Evolutionary conservation across 768 basidiomycete species (phyloP).

Genomic region (Lentinus brumalis): DNA sequence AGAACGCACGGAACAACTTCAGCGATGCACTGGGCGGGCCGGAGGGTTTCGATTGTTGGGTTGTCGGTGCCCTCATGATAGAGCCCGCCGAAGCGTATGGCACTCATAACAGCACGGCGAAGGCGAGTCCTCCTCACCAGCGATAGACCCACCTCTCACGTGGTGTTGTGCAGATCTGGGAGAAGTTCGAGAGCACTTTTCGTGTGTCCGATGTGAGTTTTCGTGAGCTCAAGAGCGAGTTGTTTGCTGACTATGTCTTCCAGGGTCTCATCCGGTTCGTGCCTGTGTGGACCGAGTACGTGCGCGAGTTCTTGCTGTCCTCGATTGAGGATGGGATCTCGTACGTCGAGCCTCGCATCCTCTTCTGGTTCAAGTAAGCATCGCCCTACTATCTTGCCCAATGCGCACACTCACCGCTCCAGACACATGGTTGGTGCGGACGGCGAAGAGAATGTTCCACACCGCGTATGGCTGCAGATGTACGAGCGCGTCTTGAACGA

Average conservation of each 20-base stretch:
- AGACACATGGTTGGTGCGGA: conserved; percentile 61
- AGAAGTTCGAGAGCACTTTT: conserved; percentile 65
- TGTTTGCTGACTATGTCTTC: background rate
- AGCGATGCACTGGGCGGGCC: conserved; percentile 54
- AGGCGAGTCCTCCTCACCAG: conserved; percentile 40
- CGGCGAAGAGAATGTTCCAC: conserved; percentile 58
- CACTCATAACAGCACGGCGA: conserved; percentile 69
- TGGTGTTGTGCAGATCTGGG: conserved; percentile 62
- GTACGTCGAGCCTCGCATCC: conserved; percentile 69
- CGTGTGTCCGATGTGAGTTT: conserved; percentile 45
- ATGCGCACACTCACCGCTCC: no score
- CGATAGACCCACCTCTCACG: background rate
- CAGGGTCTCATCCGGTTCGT: conserved; percentile 47
- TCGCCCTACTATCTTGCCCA: no score
- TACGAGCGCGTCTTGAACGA: conserved; percentile 55
- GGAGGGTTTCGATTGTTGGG: conserved; percentile 70
- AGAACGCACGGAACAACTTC: conserved; percentile 56
- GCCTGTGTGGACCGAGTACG: conserved; percentile 62
- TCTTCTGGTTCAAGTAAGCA: conserved; percentile 64
- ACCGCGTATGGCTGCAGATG: conserved; percentile 57
- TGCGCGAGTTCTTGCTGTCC: conserved; percentile 61
- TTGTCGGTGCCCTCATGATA: conserved; percentile 60
- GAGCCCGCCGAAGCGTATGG: conserved; percentile 71
- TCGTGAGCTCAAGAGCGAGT: background rate
- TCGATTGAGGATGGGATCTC: conserved; percentile 72